Evolutionary conservation across 2,329 filamentous ascomycete genomes (phyloP).

Genomic region (Podosphaera xanthii): DNA sequence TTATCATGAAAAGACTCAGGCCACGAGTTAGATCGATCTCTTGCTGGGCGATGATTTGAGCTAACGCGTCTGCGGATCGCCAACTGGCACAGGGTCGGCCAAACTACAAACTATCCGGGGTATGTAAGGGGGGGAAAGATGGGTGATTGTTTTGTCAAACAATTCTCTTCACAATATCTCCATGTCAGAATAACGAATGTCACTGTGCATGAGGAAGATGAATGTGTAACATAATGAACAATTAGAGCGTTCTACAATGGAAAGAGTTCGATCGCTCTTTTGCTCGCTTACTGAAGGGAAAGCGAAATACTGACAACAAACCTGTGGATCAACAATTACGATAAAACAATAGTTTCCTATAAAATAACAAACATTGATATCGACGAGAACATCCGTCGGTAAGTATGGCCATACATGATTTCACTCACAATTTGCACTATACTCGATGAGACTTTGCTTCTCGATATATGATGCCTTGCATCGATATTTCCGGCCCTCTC

Average conservation of each 20-base stretch:
- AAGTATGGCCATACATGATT: no score
- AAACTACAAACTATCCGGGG: not conserved
- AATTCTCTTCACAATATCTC: not conserved
- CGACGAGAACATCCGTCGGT: no score
- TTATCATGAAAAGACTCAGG: not conserved
- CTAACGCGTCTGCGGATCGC: not conserved
- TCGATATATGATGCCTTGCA: no score
- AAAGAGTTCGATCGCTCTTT: not conserved
- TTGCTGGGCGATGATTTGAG: not conserved
- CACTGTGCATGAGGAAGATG: not conserved
- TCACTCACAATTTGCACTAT: no score
- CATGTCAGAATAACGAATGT: not conserved
- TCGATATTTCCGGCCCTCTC: no score
- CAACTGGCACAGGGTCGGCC: not conserved
- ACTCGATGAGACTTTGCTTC: no score
- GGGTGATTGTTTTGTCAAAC: not conserved
- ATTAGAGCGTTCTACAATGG: not conserved
- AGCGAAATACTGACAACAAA: no score
- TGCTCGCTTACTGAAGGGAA: not conserved
- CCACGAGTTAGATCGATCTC: not conserved
- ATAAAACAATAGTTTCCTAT: no score
- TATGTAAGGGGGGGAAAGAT: not conserved
- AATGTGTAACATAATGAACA: not conserved
- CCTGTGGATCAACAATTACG: no score
- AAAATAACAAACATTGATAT: no score